phyloP scores from a whole-genome alignment of 768 basidiomycete species.

The Boletus pseudo-olivaceus region DNA sequence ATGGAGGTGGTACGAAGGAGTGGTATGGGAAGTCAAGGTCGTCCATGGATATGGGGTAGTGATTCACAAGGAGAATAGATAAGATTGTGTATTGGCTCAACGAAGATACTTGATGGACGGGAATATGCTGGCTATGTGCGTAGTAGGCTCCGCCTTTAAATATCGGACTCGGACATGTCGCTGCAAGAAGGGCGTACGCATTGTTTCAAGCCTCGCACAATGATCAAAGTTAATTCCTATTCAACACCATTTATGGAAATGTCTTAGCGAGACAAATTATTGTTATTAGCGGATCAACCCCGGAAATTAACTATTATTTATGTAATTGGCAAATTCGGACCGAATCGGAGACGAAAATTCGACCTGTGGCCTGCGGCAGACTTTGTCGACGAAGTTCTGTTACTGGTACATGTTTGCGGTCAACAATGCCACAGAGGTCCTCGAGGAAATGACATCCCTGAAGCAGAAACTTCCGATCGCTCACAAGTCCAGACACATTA shows the following conservation, averaged over 20 bases:
- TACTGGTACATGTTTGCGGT: too few species aligned
- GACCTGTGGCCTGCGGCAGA: too few species aligned
- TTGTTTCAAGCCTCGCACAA: neutral
- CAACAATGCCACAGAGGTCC: too few species aligned
- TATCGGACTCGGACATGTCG: neutral
- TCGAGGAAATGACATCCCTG: too few species aligned
- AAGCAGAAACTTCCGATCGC: too few species aligned
- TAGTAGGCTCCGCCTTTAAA: neutral
- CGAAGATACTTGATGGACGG: neutral
- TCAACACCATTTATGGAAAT: slow-evolving; percentile 4
- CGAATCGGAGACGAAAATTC: too few species aligned
- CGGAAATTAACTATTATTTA: neutral
- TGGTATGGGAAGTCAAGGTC: neutral
- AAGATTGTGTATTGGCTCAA: neutral
- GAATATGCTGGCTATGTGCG: neutral
- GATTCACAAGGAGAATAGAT: neutral
- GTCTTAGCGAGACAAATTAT: neutral
- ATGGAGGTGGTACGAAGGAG: neutral
- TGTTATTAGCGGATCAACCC: neutral
- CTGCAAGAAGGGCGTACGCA: neutral
- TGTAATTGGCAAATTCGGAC: neutral
- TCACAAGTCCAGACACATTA: too few species aligned
- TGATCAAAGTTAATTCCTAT: neutral
- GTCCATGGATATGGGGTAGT: slow-evolving; percentile 5
- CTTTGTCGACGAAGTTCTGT: too few species aligned